Base-by-base conservation (phyloP, 208 protist genomes). In the Lotmaria passim region DNA sequence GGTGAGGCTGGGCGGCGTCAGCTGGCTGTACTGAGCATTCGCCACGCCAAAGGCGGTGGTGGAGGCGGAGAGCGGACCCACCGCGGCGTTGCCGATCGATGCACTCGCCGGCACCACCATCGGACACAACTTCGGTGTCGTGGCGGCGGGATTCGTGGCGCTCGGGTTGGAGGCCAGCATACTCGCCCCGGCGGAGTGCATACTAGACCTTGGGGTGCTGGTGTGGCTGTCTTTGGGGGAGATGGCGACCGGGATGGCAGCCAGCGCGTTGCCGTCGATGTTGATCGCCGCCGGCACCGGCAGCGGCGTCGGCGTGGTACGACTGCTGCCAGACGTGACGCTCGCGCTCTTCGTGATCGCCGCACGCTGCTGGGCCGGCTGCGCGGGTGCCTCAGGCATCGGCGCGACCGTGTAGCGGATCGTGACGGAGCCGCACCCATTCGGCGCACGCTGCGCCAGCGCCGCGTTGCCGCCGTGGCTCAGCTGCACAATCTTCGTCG, bases 401-500 rank as follows among this genome's bases (percentile, higher is more conserved):
- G 73, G 43, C 0, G 69, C 33, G 3, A 87, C 80, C 55, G 76
- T 75, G 67, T 93, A 91, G 51, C 75, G 68, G n/a, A 93, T 63
- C 12, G 72, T 75, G 7, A 93, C 44, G 14, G 79, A 62, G 3
- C 86, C 86, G 59, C 86, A 90, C 3, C 86, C 81, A 26, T 84
- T 83, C 30, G 69, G 68, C 1, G 79, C 80, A 36, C 72, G 73
- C 36, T 84, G 76, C 28, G 86, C 83, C 43, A 91, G 76, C 7
- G 73, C 64, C 0, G 82, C 73, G 65, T 85, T 73, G 19, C 88
- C 88, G 62, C 88, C 88, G 73, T 93, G 85, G 58, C 79, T 76
- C 24, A 93, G 75, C 63, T 83, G 79, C 51, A 93, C 78, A 10
- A 47, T 41, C 46, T 81, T 80, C 23, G 69, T 67, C 43, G 61